Evolutionary conservation across 2,329 filamentous ascomycete genomes (phyloP).

Genomic region (Gyromitra esculenta): DNA sequence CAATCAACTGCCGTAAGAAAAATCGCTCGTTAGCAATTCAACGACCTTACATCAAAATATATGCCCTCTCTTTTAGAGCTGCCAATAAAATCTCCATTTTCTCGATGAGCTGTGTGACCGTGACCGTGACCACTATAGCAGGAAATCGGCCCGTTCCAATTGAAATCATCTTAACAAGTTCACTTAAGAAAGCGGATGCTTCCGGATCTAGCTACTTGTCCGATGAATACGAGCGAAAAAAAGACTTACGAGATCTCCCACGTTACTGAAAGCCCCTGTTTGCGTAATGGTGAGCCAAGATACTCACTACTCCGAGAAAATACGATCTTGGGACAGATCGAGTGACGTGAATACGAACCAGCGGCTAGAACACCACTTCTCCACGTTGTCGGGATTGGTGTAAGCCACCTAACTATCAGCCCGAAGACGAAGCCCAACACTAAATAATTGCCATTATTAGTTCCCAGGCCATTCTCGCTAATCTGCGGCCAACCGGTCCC

Average conservation of each 20-base stretch:
- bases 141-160: slow-evolving; percentile 3
- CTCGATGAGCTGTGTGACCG: slow-evolving; percentile 33
- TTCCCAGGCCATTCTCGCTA: slow-evolving; percentile 18
- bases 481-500: not conserved
- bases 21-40: slow-evolving; percentile 14
- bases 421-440: slow-evolving; percentile 52
- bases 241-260: slow-evolving; percentile 53
- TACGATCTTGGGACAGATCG: not conserved
- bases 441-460: slow-evolving; percentile 28
- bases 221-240: slow-evolving; percentile 16
- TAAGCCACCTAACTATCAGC: slow-evolving; percentile 51
- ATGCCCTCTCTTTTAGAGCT: not conserved
- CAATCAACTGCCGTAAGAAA: slow-evolving; percentile 41
- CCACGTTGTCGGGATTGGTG: slow-evolving; percentile 52
- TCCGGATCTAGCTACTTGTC: slow-evolving; percentile 29
- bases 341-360: slow-evolving; percentile 43
- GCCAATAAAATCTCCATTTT: slow-evolving; percentile 28
- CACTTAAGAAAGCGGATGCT: not conserved
- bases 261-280: slow-evolving; percentile 51
- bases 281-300: slow-evolving; percentile 23
- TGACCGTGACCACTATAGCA: slow-evolving; percentile 34
- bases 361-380: slow-evolving; percentile 53
- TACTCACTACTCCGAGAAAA: slow-evolving; percentile 1
- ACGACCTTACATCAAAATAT: slow-evolving; percentile 25
- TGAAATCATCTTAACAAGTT: slow-evolving; percentile 10